These are phyloP conservation scores for Colletotrichum sp. DNA, from an alignment of 2,329 filamentous ascomycete species.

Conservation along the genomic window DNA sequence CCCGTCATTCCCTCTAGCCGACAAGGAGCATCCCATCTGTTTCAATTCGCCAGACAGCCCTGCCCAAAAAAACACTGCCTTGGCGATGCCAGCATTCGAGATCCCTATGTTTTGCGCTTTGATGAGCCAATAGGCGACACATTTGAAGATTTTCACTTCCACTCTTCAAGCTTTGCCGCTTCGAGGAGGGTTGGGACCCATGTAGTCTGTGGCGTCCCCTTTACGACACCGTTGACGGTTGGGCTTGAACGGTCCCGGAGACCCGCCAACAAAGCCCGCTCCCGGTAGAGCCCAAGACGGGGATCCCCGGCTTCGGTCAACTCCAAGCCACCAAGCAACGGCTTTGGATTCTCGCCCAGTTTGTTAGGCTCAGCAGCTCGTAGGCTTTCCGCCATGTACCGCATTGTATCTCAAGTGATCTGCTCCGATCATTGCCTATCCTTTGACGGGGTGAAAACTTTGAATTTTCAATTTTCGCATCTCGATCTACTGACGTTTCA, in stretches of 20 bases:
- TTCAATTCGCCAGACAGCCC: slow-evolving; percentile 13
- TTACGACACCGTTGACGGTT: not conserved
- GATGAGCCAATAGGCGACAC: not conserved
- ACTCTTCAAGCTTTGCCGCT: not conserved
- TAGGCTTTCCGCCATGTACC: not conserved
- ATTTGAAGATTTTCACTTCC: not conserved
- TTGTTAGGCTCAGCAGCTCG: not conserved
- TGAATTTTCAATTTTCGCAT: not conserved
- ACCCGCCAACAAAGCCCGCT: not conserved
- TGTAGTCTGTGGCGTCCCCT: not conserved
- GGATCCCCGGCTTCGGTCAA: not conserved
- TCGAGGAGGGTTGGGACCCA: not conserved
- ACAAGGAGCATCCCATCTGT: slow-evolving; percentile 10
- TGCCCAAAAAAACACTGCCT: not conserved
- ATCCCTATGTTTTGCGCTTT: not conserved
- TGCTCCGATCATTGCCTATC: not conserved
- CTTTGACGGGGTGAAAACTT: not conserved
- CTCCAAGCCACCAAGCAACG: not conserved
- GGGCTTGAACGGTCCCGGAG: not conserved
- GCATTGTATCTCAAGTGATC: not conserved
- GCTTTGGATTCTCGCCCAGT: slow-evolving; percentile 3
- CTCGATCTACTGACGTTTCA: slow-evolving; percentile 4
- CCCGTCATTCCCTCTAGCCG: not conserved
- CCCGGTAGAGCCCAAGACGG: slow-evolving; percentile 11
- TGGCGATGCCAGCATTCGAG: not conserved